A percentile compares a stretch with the other conserved stretches of the same genome.
These are phyloP conservation scores for Trypanosoma caninum DNA, from an alignment of 208 protist species.

Conservation along the genomic window DNA sequence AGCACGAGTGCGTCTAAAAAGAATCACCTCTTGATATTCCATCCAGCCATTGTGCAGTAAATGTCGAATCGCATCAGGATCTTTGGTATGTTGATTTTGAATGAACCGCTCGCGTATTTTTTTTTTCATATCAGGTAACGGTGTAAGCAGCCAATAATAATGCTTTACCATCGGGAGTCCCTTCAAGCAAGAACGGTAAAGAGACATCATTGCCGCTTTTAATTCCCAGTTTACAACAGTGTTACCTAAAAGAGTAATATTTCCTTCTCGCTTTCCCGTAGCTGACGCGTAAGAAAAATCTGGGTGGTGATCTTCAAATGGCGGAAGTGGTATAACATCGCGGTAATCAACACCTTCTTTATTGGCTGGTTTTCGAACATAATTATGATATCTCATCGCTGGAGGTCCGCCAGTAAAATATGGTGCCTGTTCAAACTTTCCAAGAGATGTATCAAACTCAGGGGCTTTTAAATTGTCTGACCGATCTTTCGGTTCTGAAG, in stretches of 20 bases:
- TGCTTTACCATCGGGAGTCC: constrained; percentile 84
- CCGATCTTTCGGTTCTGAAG: constrained; percentile 42
- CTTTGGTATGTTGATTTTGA: constrained; percentile 85
- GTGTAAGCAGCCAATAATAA: constrained; percentile 80
- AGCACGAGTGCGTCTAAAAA: constrained; percentile 71
- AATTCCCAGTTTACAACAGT: constrained; percentile 72
- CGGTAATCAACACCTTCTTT: constrained; percentile 56
- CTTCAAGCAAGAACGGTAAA: constrained; percentile 84
- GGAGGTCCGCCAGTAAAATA: constrained; percentile 73
- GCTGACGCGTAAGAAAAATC: constrained; percentile 64
- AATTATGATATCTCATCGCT: constrained; percentile 81
- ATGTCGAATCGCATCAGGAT: constrained; percentile 85
- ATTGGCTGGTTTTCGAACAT: constrained; percentile 51
- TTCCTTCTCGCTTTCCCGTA: constrained; percentile 81
- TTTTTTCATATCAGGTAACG: constrained; percentile 78
- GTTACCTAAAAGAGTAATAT: constrained; percentile 56
- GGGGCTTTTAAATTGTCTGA: constrained; percentile 77
- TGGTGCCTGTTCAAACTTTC: constrained; percentile 82
- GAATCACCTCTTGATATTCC: constrained; percentile 82
- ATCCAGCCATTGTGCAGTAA: constrained; percentile 88
- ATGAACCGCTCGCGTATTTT: constrained; percentile 80
- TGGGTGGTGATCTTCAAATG: constrained; percentile 81
- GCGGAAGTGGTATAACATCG: constrained; percentile 50
- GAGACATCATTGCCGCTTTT: constrained; percentile 61
- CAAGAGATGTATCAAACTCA: constrained; percentile 74